Conservation (phyloP, 1,139 yeast genomes). For the Eremothecium sinecaudum region DNA sequence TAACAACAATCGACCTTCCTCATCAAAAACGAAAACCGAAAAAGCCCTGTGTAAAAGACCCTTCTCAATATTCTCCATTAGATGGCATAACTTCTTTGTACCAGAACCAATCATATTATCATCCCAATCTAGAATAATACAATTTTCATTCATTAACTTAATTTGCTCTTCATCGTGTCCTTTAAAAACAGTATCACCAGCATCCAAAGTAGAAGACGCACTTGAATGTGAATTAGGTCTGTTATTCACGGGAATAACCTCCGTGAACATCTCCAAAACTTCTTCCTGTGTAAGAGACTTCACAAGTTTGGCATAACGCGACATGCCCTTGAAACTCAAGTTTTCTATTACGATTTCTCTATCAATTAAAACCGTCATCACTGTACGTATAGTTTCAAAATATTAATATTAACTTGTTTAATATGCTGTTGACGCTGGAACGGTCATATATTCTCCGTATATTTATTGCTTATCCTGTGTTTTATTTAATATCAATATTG, state of each 20-base stretch:
- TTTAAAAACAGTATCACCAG: slow-evolving; percentile 39
- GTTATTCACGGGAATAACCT: slow-evolving; percentile 39
- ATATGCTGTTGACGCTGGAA: too few species aligned
- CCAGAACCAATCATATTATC: slow-evolving; percentile 89
- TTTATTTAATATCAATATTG: too few species aligned
- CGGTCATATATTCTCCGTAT: too few species aligned
- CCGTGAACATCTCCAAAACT: slow-evolving; percentile 53
- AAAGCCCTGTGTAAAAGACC: slow-evolving; percentile 94
- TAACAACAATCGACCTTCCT: slow-evolving; percentile 62
- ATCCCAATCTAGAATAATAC: slow-evolving; percentile 83
- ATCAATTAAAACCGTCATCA: slow-evolving; percentile 3
- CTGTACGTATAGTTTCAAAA: too few species aligned
- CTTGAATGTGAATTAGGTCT: slow-evolving; percentile 31
- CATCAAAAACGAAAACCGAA: slow-evolving; percentile 82
- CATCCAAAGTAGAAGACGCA: slow-evolving; percentile 17
- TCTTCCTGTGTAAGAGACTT: slow-evolving; percentile 39
- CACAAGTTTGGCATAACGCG: slow-evolving; percentile 44
- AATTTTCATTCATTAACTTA: slow-evolving; percentile 89
- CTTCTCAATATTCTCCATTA: slow-evolving; percentile 73
- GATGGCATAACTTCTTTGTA: slow-evolving; percentile 84
- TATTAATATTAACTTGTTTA: too few species aligned
- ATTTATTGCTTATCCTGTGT: too few species aligned
- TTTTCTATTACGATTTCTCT: background rate
- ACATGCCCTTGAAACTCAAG: slow-evolving; percentile 7
- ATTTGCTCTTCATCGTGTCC: slow-evolving; percentile 95